Percentiles rank a stretch among this genome's conserved stretches.
Evolutionary conservation across 1,139 yeast species (phyloP).

Genomic region (Yamadazyma diospyri): DNA sequence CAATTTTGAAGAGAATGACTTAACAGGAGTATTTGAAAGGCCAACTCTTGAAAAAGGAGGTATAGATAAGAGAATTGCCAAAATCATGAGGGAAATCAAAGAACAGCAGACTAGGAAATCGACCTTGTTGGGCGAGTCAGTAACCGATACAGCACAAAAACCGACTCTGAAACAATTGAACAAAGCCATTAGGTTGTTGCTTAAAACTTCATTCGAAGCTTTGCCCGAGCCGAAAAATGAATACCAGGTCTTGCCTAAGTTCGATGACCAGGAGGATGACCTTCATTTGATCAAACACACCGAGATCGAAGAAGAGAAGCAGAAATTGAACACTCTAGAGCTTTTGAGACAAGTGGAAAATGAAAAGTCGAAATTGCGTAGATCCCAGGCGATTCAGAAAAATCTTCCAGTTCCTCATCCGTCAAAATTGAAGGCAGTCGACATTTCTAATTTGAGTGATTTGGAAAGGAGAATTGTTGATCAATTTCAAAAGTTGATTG

Average conservation of each 20-base stretch:
- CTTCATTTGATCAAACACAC: conserved; percentile 13
- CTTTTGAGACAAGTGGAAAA: conserved; percentile 25
- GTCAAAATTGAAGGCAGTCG: conserved; percentile 8
- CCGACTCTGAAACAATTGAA: conserved; percentile 13
- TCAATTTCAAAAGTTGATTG: conserved; percentile 38
- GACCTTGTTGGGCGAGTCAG: conserved; percentile 13
- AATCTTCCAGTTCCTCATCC: conserved; percentile 51
- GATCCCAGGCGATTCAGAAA: conserved; percentile 50
- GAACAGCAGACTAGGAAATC: conserved; percentile 16
- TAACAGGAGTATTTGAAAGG: conserved; percentile 13
- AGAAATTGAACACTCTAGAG: conserved; percentile 22
- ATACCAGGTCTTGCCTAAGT: conserved; percentile 24
- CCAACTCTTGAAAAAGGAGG: conserved; percentile 11
- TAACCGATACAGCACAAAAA: conserved; percentile 7
- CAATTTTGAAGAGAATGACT: conserved; percentile 11
- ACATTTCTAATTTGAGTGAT: conserved; percentile 5
- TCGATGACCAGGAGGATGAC: conserved; percentile 21
- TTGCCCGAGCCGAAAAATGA: conserved; percentile 30
- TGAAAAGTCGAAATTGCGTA: conserved; percentile 27
- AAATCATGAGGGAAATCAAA: conserved; percentile 23
- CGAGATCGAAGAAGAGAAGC: conserved; percentile 19
- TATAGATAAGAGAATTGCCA: conserved; percentile 29
- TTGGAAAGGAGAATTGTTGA: conserved; percentile 25
- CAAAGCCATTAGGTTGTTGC: conserved; percentile 15
- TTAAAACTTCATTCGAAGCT: conserved; percentile 17